Conservation (phyloP, 805 yeast species). For the Yamadazyma olivae region DNA sequence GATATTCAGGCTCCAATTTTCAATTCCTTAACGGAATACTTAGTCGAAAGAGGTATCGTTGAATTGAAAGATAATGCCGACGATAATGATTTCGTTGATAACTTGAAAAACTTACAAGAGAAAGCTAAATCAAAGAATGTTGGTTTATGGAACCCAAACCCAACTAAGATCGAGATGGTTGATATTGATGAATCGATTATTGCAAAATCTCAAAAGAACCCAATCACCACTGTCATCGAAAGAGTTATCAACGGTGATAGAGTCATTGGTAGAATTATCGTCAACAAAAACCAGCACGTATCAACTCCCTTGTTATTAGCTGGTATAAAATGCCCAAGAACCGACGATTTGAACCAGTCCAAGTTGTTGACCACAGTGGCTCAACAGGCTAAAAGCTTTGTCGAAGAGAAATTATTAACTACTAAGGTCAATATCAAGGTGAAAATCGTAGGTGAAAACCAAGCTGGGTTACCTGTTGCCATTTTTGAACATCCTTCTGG, state of each 20-base stretch:
- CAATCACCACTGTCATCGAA: constrained; percentile 63
- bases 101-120: constrained; percentile 41
- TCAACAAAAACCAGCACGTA: constrained; percentile 49
- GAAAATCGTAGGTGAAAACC: constrained; percentile 56
- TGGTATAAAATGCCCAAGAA: constrained; percentile 71
- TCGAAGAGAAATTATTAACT: constrained; percentile 61
- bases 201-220: constrained; percentile 34
- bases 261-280: constrained; percentile 55
- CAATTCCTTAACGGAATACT: constrained; percentile 53
- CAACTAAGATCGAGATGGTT: constrained; percentile 17
- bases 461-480: constrained; percentile 60
- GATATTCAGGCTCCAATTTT: constrained; percentile 66
- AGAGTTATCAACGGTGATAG: constrained; percentile 79
- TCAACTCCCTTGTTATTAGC: constrained; percentile 64
- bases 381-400: constrained; percentile 61
- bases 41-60: constrained; percentile 58
- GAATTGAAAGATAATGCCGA: constrained; percentile 53
- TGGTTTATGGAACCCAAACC: constrained; percentile 52
- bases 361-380: constrained; percentile 37
- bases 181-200: constrained; percentile 29
- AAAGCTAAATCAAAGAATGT: constrained; percentile 47
- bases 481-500: constrained; percentile 72
- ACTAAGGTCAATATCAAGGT: constrained; percentile 53
- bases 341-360: constrained; percentile 44
- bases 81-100: constrained; percentile 36